Evolutionary conservation across 495 filamentous ascomycete species (phyloP).

Genomic region (Friedmanniomyces simplex): DNA sequence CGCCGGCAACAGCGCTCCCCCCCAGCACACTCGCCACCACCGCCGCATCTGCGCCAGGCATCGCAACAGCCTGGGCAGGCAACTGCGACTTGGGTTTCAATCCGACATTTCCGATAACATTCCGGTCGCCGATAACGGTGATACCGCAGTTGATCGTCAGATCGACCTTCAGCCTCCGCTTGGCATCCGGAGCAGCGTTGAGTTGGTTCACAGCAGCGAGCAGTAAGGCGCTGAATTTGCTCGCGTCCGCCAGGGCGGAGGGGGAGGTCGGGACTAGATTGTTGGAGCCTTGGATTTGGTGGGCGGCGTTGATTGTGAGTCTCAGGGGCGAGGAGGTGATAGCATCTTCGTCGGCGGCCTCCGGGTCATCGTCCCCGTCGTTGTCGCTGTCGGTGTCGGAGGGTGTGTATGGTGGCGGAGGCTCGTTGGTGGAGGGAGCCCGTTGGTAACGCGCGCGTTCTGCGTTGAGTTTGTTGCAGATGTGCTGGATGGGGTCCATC

Average conservation of each 20-base stretch:
- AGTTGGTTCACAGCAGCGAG: slow-evolving; percentile 9
- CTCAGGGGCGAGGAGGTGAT: neutral
- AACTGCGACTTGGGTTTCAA: slow-evolving; percentile 4
- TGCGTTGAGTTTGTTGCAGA: neutral
- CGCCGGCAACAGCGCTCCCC: slow-evolving; percentile 1
- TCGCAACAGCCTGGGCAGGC: neutral
- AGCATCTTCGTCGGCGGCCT: neutral
- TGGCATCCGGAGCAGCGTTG: slow-evolving; percentile 3
- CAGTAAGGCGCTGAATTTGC: slow-evolving; percentile 15
- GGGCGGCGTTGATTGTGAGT: slow-evolving; percentile 21
- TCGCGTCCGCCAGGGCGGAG: slow-evolving; percentile 1
- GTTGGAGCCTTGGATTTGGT: slow-evolving; percentile 17
- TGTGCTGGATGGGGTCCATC: neutral
- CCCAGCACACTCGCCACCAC: neutral
- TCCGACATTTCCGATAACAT: slow-evolving; percentile 18
- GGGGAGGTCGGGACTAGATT: slow-evolving; percentile 20
- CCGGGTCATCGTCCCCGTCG: slow-evolving; percentile 1
- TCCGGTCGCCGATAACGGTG: slow-evolving; percentile 18
- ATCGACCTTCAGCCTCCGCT: slow-evolving; percentile 1
- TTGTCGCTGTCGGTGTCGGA: slow-evolving; percentile 3
- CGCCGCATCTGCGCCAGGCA: neutral
- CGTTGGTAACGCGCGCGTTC: neutral
- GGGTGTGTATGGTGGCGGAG: slow-evolving; percentile 15
- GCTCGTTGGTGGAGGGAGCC: neutral
- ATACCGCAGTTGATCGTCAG: slow-evolving; percentile 21